Conservation (phyloP, 2,329 filamentous ascomycete species). For the Exophiala sp. region DNA sequence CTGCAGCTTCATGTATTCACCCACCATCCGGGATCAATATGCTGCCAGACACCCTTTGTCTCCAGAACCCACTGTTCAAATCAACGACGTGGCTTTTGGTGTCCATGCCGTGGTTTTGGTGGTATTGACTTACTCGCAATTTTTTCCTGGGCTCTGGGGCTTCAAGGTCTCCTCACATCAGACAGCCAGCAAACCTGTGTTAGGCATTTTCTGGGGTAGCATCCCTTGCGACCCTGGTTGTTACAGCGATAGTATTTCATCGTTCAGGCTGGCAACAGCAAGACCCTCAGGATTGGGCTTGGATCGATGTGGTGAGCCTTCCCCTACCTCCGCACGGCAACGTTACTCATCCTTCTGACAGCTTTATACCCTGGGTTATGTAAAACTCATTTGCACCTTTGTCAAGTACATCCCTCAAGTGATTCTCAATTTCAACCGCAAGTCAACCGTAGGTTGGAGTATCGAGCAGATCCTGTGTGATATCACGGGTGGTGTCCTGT, state of each 20-base stretch:
- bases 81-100: slow-evolving; percentile 89
- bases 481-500: slow-evolving; percentile 74
- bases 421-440: slow-evolving; percentile 75
- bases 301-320: slow-evolving; percentile 59
- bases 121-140: slow-evolving; percentile 71
- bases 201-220: slow-evolving; percentile 68
- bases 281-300: slow-evolving; percentile 54
- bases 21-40: slow-evolving; percentile 75
- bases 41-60: slow-evolving; percentile 70
- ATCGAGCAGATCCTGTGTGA: slow-evolving; percentile 83
- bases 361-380: slow-evolving; percentile 72
- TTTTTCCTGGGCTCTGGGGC: slow-evolving; percentile 69
- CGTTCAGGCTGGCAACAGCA: slow-evolving; percentile 42
- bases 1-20: slow-evolving; percentile 71
- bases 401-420: slow-evolving; percentile 92
- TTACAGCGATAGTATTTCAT: slow-evolving; percentile 41
- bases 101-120: slow-evolving; percentile 73
- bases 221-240: slow-evolving; percentile 43
- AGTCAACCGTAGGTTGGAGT: slow-evolving; percentile 83
- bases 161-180: slow-evolving; percentile 60
- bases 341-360: slow-evolving; percentile 31
- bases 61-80: slow-evolving; percentile 75
- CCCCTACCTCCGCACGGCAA: slow-evolving; percentile 35
- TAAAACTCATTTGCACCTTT: slow-evolving; percentile 83
- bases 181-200: slow-evolving; percentile 58